Percentiles rank a stretch among this genome's conserved stretches.
phyloP scores from a whole-genome alignment of 495 filamentous ascomycete species.

The Xylaria cubensis region DNA sequence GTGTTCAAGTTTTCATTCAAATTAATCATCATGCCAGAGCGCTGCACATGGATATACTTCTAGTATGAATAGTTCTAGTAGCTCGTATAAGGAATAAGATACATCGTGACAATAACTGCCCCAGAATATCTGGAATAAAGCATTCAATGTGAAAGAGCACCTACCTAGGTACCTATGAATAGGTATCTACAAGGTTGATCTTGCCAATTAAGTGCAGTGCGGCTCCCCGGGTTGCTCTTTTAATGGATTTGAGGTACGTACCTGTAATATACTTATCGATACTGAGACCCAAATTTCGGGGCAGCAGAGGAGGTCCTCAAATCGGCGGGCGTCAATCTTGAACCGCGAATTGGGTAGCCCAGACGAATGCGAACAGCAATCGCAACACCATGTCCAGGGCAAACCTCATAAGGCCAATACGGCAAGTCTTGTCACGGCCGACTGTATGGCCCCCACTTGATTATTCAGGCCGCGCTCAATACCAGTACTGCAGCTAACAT shows the following conservation, averaged over 20 bases:
- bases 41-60: neutral
- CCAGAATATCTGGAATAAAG: neutral
- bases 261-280: constrained; percentile 34
- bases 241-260: neutral
- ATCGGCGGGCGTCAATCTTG: constrained; percentile 26
- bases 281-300: constrained; percentile 33
- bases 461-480: neutral
- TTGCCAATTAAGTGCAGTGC: neutral
- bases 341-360: constrained; percentile 27
- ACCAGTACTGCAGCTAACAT: constrained; percentile 25
- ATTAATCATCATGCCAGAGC: neutral
- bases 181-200: neutral
- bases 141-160: neutral
- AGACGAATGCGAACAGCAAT: constrained; percentile 27
- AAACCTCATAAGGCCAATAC: constrained; percentile 38
- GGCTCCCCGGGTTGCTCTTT: neutral
- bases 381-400: constrained; percentile 35
- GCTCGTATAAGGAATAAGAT: neutral
- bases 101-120: neutral
- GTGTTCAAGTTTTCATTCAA: neutral
- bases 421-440: constrained; percentile 36
- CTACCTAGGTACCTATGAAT: neutral
- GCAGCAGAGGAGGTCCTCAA: constrained; percentile 1
- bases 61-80: neutral
- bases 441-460: constrained; percentile 28